Conservation (phyloP, 148 eudicot species). For the Beta vulgaris region DNA sequence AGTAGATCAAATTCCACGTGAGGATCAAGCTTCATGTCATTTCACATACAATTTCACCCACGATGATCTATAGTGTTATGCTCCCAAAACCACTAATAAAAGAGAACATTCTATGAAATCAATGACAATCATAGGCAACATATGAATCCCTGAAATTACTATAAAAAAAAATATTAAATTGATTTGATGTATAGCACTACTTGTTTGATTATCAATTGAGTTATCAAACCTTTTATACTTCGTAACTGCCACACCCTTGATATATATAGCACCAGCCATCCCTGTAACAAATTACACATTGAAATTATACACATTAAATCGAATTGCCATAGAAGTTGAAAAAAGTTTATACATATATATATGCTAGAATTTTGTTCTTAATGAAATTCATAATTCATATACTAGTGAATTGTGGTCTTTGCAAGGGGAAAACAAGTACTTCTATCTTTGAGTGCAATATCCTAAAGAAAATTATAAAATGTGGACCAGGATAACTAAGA, state of each 20-base stretch:
- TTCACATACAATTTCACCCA: background rate
- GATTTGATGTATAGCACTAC: background rate
- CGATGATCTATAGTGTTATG: background rate
- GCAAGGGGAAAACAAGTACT: no score
- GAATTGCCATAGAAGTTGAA: background rate
- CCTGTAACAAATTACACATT: conserved; percentile 42
- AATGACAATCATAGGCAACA: background rate
- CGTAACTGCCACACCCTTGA: conserved; percentile 88
- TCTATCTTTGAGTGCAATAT: no score
- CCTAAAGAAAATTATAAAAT: no score
- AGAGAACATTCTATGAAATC: background rate
- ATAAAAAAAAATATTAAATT: background rate
- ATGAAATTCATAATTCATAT: no score
- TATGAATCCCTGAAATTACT: background rate
- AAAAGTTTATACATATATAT: background rate
- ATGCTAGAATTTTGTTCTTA: no score
- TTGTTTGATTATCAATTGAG: background rate
- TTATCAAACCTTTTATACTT: conserved; percentile 70
- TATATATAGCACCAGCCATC: conserved; percentile 94
- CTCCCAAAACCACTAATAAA: background rate
- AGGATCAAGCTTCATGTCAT: background rate
- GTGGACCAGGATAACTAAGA: no score
- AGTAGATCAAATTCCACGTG: background rate
- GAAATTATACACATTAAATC: background rate
- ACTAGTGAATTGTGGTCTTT: no score